Conservation (phyloP, 768 basidiomycete genomes). For the Phlegmacium glaucopus region DNA sequence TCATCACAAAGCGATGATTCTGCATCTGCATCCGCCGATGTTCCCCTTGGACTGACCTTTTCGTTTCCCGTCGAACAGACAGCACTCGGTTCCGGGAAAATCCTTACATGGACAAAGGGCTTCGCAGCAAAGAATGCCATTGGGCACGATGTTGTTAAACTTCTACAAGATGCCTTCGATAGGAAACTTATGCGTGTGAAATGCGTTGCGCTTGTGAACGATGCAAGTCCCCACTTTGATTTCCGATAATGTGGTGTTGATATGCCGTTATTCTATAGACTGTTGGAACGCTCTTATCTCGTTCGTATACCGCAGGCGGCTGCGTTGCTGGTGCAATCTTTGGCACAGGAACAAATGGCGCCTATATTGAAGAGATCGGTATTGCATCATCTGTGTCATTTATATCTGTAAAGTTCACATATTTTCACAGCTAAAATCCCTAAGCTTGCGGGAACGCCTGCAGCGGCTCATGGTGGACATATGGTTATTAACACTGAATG, state of each 20-base stretch:
- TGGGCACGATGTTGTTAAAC: slow-evolving; percentile 83
- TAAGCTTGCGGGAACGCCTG: slow-evolving; percentile 70
- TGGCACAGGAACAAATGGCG: slow-evolving; percentile 98
- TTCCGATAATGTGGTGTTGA: not conserved
- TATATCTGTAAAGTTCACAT: not conserved
- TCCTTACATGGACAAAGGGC: slow-evolving; percentile 95
- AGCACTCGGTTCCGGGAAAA: slow-evolving; percentile 83
- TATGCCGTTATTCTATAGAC: slow-evolving; percentile 50
- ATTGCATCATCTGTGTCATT: slow-evolving; percentile 10
- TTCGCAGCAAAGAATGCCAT: slow-evolving; percentile 90
- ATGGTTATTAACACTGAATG: slow-evolving; percentile 99
- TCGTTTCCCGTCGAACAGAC: slow-evolving; percentile 98
- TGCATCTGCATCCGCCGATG: slow-evolving; percentile 24
- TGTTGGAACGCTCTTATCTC: slow-evolving; percentile 89
- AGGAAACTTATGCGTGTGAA: slow-evolving; percentile 88
- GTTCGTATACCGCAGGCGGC: slow-evolving; percentile 90
- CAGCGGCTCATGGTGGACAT: slow-evolving; percentile 56
- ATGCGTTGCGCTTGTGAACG: slow-evolving; percentile 92
- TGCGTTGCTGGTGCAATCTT: slow-evolving; percentile 91
- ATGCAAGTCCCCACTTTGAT: slow-evolving; percentile 48
- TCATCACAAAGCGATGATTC: slow-evolving; percentile 18
- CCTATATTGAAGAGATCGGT: slow-evolving; percentile 86
- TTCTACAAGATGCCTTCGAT: slow-evolving; percentile 91
- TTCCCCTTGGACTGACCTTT: slow-evolving; percentile 87
- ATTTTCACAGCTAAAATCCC: slow-evolving; percentile 57